A percentile compares a stretch with the other conserved stretches of the same genome.
Conservation (phyloP, 345 rosid genomes). For the Carallia pectinifolia region DNA sequence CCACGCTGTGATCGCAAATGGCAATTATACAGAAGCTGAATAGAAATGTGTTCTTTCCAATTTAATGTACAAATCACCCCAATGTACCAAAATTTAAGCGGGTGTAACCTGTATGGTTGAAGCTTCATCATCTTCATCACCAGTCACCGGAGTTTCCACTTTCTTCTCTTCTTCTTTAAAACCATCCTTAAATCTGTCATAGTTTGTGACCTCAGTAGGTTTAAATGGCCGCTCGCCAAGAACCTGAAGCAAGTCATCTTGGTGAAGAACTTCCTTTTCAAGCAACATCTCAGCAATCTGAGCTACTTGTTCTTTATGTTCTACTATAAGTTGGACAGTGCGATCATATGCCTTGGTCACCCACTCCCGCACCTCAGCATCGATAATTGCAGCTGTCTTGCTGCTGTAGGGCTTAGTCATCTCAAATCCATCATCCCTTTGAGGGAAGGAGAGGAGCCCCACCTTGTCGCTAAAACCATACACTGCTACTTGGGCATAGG, state of each 20-base stretch:
- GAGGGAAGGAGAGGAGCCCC: constrained; percentile 93
- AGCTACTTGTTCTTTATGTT: constrained; percentile 76
- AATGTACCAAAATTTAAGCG: background rate
- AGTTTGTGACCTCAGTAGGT: constrained; percentile 56
- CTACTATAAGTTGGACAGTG: constrained; percentile 58
- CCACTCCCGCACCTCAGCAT: constrained; percentile 85
- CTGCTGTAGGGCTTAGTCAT: constrained; percentile 90
- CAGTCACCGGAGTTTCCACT: background rate
- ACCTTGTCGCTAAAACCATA: constrained; percentile 96
- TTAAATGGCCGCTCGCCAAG: constrained; percentile 85
- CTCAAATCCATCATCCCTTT: constrained; percentile 64
- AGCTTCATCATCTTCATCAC: constrained; percentile 49
- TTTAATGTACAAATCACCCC: constrained; percentile 7
- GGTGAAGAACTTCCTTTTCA: constrained; percentile 85
- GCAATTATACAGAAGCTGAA: background rate
- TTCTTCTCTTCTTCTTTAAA: constrained; percentile 47
- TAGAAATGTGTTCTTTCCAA: background rate
- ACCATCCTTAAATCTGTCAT: constrained; percentile 73
- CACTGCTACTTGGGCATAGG: constrained; percentile 93
- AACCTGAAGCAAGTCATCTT: constrained; percentile 61
- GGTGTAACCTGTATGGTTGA: constrained; percentile 27
- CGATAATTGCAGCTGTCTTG: constrained; percentile 82
- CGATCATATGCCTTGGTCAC: constrained; percentile 66
- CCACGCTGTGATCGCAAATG: constrained; percentile 7
- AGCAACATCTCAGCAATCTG: constrained; percentile 76